Conservation (phyloP, 1,284 basidiomycete genomes). For the Pseudozyma thailandica region DNA sequence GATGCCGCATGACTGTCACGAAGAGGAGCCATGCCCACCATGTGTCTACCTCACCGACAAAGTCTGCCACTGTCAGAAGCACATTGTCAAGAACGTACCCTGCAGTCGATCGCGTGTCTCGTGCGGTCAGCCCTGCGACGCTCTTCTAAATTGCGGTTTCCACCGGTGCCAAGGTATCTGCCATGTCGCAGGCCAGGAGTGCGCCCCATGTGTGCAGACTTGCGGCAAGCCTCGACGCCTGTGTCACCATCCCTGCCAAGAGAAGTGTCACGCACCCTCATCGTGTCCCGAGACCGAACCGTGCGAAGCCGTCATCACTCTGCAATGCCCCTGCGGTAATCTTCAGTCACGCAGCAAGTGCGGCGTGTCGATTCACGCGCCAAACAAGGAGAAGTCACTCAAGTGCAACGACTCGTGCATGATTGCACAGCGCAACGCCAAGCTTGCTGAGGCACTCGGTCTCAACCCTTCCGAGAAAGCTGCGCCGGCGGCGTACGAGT, state of each 20-base stretch:
- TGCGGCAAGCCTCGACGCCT: conserved; percentile 60
- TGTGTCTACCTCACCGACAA: conserved; percentile 65
- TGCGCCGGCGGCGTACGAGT: conserved; percentile 44
- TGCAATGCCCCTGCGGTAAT: conserved; percentile 64
- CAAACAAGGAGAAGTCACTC: conserved; percentile 52
- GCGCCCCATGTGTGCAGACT: conserved; percentile 57
- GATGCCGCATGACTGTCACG: conserved; percentile 64
- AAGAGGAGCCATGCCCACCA: conserved; percentile 62
- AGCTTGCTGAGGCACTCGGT: conserved; percentile 64
- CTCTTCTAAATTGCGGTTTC: conserved; percentile 60
- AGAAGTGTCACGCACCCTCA: conserved; percentile 63
- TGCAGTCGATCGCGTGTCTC: conserved; percentile 60
- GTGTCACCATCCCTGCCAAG: conserved; percentile 62
- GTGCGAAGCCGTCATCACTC: conserved; percentile 59
- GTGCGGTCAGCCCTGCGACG: conserved; percentile 61
- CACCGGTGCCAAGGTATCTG: conserved; percentile 62
- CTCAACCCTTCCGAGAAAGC: conserved; percentile 53
- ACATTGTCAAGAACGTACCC: conserved; percentile 60
- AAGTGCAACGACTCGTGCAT: conserved; percentile 64
- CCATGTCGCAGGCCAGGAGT: conserved; percentile 55
- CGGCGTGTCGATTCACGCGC: conserved; percentile 48
- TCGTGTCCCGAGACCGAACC: conserved; percentile 60
- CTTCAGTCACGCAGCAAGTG: conserved; percentile 55
- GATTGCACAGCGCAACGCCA: conserved; percentile 65
- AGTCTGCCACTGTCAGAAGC: conserved; percentile 62